A percentile compares a stretch with the other conserved stretches of the same genome.
These are phyloP conservation scores for Leccinum fibrillosum DNA, from an alignment of 768 basidiomycete genomes.

Conservation along the genomic window DNA sequence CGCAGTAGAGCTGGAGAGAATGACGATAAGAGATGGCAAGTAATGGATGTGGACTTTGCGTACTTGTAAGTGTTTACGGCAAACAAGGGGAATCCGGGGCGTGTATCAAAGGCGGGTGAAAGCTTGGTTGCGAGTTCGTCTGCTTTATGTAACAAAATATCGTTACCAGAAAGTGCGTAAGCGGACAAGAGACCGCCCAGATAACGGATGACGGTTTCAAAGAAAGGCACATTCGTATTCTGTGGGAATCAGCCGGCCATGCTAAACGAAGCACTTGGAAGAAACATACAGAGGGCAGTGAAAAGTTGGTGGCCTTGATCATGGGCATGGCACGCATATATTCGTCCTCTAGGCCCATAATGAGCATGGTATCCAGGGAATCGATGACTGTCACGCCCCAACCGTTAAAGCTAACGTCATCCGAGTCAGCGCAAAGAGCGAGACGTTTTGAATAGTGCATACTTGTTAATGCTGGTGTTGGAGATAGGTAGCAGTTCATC, in stretches of 20 bases:
- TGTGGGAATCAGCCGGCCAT: conserved; percentile 5
- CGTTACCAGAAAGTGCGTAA: conserved; percentile 68
- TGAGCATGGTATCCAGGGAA: conserved; percentile 79
- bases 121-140: conserved; percentile 76
- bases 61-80: conserved; percentile 65
- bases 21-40: background rate
- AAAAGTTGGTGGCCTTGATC: conserved; percentile 49
- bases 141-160: conserved; percentile 62
- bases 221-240: conserved; percentile 50
- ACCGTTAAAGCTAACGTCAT: conserved; percentile 62
- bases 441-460: conserved; percentile 12
- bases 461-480: conserved; percentile 50
- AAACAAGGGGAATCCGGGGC: conserved; percentile 68
- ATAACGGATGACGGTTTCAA: conserved; percentile 88
- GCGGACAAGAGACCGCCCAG: conserved; percentile 86
- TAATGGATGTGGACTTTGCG: conserved; percentile 8
- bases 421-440: background rate
- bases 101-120: conserved; percentile 67
- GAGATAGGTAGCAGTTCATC: conserved; percentile 63
- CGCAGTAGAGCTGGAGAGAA: background rate
- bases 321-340: conserved; percentile 61
- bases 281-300: conserved; percentile 38
- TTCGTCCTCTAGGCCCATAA: conserved; percentile 75
- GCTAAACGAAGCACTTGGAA: background rate
- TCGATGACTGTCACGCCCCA: conserved; percentile 81